Evolutionary conservation across 768 basidiomycete species (phyloP), one percentile per base, ranked within the genome.

Genomic region (Panaeolus papilionaceus): DNA sequence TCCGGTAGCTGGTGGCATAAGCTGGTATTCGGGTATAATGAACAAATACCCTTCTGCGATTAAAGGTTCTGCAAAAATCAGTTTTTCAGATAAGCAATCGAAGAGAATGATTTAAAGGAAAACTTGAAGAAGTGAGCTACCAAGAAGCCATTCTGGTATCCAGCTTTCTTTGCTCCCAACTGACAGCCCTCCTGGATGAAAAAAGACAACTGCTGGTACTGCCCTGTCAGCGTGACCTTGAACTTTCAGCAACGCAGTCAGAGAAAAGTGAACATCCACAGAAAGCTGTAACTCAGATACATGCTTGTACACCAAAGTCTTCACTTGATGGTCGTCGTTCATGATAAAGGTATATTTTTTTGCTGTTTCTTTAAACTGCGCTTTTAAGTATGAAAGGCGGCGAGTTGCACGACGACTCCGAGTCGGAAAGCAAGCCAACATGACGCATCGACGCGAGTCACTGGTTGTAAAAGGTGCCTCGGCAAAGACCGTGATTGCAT

Each of bases 61-160:
- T 7, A 84, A 76, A 14, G 88, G 84, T 66, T 78, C 88, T 91
- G 69, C 23, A 11, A 40, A 40, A 61, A 8, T 11, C 18, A 40
- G 54, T 8, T 66, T 49, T 40, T 49, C n/a, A 51, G 38, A 28
- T 26, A n/a, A 40, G 47, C 44, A 38, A 54, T 67, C 49, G 64
- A 39, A 40, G 11, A 38, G 11, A 28, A 18, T 37, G 23, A 3
- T 10, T 20, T 23, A 23, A 4, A 23, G 6, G 1, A 16, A 18
- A 44, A 44, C 5, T 18, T 16, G 14, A 6, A 44, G 67, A 62
- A 38, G 66, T 12, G 40, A 20, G 75, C 78, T 65, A 90, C 90
- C 81, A 61, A 83, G 75, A 28, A 92, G 76, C 91, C 91, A 92
- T n/a, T 64, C 68, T 2, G 90, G 90, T 73, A 90, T 87, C 88